phyloP scores from a whole-genome alignment of 305 asterid species.

The Stenogyne calaminthoides region DNA sequence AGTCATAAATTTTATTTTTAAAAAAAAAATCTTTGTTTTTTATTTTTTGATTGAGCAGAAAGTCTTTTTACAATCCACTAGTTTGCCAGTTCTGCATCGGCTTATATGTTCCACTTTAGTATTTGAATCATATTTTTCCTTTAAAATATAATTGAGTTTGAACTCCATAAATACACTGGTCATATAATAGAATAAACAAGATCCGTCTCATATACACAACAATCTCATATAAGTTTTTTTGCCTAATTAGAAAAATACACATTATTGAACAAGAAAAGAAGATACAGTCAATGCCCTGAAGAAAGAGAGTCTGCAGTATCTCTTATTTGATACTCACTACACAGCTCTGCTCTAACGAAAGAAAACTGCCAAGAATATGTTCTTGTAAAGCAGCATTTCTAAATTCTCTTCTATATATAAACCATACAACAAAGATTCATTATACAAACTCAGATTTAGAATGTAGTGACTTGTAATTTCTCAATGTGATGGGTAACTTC shows the following conservation, averaged over 20 bases:
- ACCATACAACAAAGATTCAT: constrained; percentile 25
- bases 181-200: too few species aligned
- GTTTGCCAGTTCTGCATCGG: neutral
- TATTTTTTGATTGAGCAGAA: neutral
- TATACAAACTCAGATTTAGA: constrained; percentile 1
- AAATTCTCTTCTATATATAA: constrained; percentile 22
- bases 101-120: neutral
- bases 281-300: neutral
- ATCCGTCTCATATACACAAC: too few species aligned
- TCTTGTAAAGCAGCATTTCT: neutral
- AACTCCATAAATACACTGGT: too few species aligned
- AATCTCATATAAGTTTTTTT: too few species aligned
- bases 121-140: too few species aligned
- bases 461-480: neutral
- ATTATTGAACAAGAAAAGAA: neutral
- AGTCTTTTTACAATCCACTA: neutral
- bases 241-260: neutral
- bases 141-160: too few species aligned
- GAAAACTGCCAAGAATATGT: constrained; percentile 11
- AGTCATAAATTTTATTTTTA: neutral
- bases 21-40: too few species aligned
- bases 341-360: constrained; percentile 6
- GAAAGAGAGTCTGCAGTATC: neutral
- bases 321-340: constrained; percentile 16
- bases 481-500: neutral